Conservation (phyloP, 805 yeast species). For the Kregervanrija delftensis region DNA sequence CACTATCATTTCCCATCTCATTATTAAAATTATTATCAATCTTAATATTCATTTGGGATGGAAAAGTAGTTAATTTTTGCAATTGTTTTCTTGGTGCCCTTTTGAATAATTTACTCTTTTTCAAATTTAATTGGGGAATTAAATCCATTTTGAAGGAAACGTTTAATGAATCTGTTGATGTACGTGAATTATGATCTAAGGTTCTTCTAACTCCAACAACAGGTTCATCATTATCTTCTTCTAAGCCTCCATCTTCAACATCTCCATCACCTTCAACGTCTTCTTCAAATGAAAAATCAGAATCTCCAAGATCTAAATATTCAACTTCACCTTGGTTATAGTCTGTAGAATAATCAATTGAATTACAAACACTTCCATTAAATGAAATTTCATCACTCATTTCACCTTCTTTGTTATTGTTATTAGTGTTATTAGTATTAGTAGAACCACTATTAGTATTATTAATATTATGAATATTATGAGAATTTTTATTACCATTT, state of each 20-base stretch:
- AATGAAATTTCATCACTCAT: background rate
- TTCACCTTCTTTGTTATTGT: no score
- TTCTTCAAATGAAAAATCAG: constrained; percentile 18
- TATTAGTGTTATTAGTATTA: no score
- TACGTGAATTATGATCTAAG: background rate
- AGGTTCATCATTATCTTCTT: constrained; percentile 1
- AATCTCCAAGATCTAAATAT: constrained; percentile 25
- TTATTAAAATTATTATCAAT: background rate
- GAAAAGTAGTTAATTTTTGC: constrained; percentile 15
- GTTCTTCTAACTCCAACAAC: no score
- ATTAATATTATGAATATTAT: no score
- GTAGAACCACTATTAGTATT: no score
- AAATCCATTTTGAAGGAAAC: constrained; percentile 25
- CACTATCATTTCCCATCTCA: constrained; percentile 1
- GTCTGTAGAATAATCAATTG: constrained; percentile 13
- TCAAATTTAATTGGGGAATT: constrained; percentile 19
- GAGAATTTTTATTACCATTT: no score
- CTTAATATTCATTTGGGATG: constrained; percentile 5
- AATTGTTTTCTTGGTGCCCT: constrained; percentile 21
- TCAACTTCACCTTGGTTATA: constrained; percentile 20
- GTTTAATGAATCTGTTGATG: constrained; percentile 20
- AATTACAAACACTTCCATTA: constrained; percentile 6
- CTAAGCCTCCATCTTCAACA: background rate
- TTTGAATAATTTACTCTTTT: constrained; percentile 20
- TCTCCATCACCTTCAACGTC: constrained; percentile 14